Percentiles rank a stretch among this genome's conserved stretches.
These are phyloP conservation scores for Camelina sativa DNA, from an alignment of 345 rosid species.

Conservation along the genomic window DNA sequence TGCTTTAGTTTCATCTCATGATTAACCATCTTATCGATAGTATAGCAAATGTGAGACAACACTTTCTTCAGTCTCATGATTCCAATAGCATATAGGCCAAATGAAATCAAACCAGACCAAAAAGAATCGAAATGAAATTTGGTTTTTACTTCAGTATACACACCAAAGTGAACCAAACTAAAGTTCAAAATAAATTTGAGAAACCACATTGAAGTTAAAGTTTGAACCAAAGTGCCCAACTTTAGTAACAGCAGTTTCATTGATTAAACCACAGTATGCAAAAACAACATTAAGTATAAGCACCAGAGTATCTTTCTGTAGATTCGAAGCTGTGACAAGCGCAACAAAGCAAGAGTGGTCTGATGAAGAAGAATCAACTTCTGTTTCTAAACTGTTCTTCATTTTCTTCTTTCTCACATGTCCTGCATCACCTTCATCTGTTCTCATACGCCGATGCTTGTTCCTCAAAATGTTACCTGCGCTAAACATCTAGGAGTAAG, in stretches of 20 bases:
- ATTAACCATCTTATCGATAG: neutral
- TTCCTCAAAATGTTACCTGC: neutral
- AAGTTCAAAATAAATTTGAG: neutral
- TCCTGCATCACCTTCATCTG: conserved; percentile 2
- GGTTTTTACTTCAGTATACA: neutral
- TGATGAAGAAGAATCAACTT: neutral
- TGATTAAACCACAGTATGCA: neutral
- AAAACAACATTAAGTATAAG: neutral
- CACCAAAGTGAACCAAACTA: neutral
- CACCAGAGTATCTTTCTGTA: neutral
- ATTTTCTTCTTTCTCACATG: neutral
- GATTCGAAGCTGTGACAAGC: neutral
- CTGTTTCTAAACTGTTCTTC: neutral
- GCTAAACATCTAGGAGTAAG: neutral
- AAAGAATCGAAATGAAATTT: neutral
- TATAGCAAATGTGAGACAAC: neutral
- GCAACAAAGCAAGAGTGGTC: conserved; percentile 7
- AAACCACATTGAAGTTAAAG: neutral
- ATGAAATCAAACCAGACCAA: neutral
- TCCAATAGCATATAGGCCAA: too few species aligned
- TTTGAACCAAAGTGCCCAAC: neutral
- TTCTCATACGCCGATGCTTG: neutral
- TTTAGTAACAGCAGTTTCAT: neutral
- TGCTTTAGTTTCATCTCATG: too few species aligned
- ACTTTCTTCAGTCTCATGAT: neutral